Conservation (phyloP, 1,139 yeast species). For the Zygoascus sp. region DNA sequence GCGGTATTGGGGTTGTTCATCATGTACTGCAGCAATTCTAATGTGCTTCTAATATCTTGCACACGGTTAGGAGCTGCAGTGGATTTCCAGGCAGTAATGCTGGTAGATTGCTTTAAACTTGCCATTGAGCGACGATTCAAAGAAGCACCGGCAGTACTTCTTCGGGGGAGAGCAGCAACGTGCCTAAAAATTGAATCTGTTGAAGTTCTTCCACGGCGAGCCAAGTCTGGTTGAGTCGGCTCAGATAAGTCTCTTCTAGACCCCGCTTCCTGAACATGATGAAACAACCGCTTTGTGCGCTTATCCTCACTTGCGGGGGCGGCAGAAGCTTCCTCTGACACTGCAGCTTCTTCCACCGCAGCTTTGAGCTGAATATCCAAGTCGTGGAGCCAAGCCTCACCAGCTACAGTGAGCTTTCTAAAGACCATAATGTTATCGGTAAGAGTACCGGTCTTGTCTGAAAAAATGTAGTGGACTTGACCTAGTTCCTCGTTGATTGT, state of each 20-base stretch:
- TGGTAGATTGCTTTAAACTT: conserved; percentile 25
- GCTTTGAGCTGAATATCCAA: conserved; percentile 45
- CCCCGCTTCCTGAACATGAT: background rate
- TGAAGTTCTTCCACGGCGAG: conserved; percentile 22
- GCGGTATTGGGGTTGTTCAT: conserved; percentile 66
- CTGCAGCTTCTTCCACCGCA: conserved; percentile 17
- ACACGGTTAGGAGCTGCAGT: conserved; percentile 35
- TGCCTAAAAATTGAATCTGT: conserved; percentile 33
- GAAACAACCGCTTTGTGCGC: conserved; percentile 10
- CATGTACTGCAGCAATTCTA: conserved; percentile 62
- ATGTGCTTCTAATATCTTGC: conserved; percentile 45
- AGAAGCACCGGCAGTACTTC: conserved; percentile 22
- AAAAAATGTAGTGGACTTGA: conserved; percentile 89
- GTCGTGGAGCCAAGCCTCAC: conserved; percentile 86
- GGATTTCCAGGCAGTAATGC: conserved; percentile 35
- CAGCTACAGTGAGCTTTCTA: conserved; percentile 48
- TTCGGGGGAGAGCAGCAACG: conserved; percentile 35
- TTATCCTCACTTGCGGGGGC: conserved; percentile 3
- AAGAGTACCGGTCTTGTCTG: conserved; percentile 95
- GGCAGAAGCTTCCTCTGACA: conserved; percentile 1
- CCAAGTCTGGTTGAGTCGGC: conserved; percentile 13
- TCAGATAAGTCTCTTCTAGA: background rate
- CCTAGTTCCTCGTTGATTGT: conserved; percentile 95
- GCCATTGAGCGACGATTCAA: conserved; percentile 4
- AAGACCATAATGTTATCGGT: conserved; percentile 47